phyloP scores from a whole-genome alignment of 768 basidiomycete species.

The Boletus coccyginus region DNA sequence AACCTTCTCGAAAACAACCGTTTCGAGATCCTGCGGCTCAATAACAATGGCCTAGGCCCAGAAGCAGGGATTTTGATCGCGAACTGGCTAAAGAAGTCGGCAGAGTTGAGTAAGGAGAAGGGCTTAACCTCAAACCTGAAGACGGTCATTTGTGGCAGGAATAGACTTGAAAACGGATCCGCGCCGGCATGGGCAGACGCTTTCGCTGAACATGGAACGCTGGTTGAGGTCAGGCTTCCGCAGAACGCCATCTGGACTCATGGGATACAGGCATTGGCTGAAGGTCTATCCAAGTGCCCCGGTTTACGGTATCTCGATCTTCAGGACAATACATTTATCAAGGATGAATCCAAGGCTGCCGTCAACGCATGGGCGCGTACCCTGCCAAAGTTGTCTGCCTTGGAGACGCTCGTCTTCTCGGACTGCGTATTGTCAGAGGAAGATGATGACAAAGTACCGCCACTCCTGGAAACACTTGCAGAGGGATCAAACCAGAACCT shows the following conservation, averaged over 20 bases:
- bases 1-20: constrained; percentile 83
- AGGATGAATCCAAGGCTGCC: constrained; percentile 57
- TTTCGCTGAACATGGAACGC: constrained; percentile 77
- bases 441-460: constrained; percentile 74
- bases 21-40: constrained; percentile 78
- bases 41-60: constrained; percentile 96
- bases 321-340: constrained; percentile 85
- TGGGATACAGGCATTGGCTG: constrained; percentile 77
- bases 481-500: constrained; percentile 73
- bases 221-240: constrained; percentile 88
- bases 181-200: constrained; percentile 84
- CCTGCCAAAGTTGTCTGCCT: constrained; percentile 64
- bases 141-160: constrained; percentile 88
- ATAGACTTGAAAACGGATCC: constrained; percentile 91
- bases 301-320: constrained; percentile 78
- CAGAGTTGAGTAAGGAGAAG: constrained; percentile 59
- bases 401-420: constrained; percentile 83
- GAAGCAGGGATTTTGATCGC: constrained; percentile 85
- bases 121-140: constrained; percentile 72
- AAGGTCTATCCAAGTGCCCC: constrained; percentile 66
- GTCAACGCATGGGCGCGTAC: constrained; percentile 61
- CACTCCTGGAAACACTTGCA: constrained; percentile 57
- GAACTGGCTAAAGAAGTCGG: constrained; percentile 76
- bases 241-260: constrained; percentile 97
- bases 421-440: constrained; percentile 81